Base-by-base conservation (phyloP, 2,329 filamentous ascomycete genomes). In the Pseudogymnoascus verrucosus region DNA sequence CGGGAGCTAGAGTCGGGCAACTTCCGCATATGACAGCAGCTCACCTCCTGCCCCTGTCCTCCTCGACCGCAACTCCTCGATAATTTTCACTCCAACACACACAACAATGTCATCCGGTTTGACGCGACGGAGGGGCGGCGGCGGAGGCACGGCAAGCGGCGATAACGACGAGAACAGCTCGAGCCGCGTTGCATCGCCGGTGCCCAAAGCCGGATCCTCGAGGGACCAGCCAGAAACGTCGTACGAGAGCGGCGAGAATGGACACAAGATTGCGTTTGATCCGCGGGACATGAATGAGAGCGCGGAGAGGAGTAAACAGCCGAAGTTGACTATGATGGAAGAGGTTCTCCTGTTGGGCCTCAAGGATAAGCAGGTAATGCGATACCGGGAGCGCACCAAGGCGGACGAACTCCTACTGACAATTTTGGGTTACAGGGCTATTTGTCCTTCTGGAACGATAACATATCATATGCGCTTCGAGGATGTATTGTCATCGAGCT, bases 361-460 rank as follows among this genome's bases (percentile, higher is more conserved):
- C 72, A 99, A 99, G 79, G 95, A 99, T 78, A 99, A 98, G 81
- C 95, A 99, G 87, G 92, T 96, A 80, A 74, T 82, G 74, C 62
- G 57, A 12, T 8, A 31, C 44, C 44, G 63, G 31, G 31, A 51
- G 64, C 44, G 65, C 19, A 66, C 51, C 60, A 26, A 19, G 59
- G 28, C 42, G 62, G 26, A 19, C 37, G 26, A 23, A 59, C 23
- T 26, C 54, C 61, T 23, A 59, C 28, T 59, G 39, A 63, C 7
- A 60, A 23, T 40, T 42, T 47, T 37, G 31, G 40, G 36, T 64
- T 63, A 60, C 74, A 96, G 92, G 95, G 95, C 69, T 98, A 99
- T 75, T 87, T 99, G 67, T 98, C 93, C 31, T 99, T 99, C 79
- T 99, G 95, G 95, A 99, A 99, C 79, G 95, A 99, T 79, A 99